These are phyloP conservation scores for Boletus reticulatus DNA, from an alignment of 768 basidiomycete genomes.

Conservation along the genomic window DNA sequence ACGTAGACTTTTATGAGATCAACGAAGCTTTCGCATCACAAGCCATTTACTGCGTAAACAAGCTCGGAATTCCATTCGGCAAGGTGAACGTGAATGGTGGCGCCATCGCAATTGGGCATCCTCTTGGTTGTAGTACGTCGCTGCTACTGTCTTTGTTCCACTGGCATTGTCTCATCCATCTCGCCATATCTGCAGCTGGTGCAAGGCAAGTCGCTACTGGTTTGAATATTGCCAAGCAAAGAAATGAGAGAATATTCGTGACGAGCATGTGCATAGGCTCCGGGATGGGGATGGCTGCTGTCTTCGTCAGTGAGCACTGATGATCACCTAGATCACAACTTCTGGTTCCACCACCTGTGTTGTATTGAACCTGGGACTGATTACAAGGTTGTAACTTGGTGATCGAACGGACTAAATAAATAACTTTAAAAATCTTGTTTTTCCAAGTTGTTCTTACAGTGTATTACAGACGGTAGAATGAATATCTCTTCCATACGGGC, in stretches of 20 bases:
- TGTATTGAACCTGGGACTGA: neutral
- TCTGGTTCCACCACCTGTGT: neutral
- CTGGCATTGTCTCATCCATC: constrained; percentile 2
- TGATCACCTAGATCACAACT: neutral
- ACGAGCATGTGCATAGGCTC: constrained; percentile 91
- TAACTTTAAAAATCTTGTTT: too few relatives aligned
- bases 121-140: constrained; percentile 78
- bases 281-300: constrained; percentile 89
- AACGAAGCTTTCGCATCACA: constrained; percentile 90
- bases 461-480: neutral
- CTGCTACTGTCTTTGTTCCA: constrained; percentile 4
- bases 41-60: constrained; percentile 70
- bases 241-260: constrained; percentile 72
- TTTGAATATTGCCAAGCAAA: constrained; percentile 76
- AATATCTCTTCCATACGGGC: constrained; percentile 63
- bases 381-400: too few relatives aligned
- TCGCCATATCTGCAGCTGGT: constrained; percentile 49
- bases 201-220: constrained; percentile 88
- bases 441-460: too few relatives aligned
- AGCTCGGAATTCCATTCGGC: constrained; percentile 64
- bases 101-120: constrained; percentile 88
- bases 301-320: constrained; percentile 83
- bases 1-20: constrained; percentile 90
- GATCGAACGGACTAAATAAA: too few relatives aligned
- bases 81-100: constrained; percentile 90